phyloP scores from a whole-genome alignment of 371 early-diverging fungal genomes.

The Mortierella sp. region DNA sequence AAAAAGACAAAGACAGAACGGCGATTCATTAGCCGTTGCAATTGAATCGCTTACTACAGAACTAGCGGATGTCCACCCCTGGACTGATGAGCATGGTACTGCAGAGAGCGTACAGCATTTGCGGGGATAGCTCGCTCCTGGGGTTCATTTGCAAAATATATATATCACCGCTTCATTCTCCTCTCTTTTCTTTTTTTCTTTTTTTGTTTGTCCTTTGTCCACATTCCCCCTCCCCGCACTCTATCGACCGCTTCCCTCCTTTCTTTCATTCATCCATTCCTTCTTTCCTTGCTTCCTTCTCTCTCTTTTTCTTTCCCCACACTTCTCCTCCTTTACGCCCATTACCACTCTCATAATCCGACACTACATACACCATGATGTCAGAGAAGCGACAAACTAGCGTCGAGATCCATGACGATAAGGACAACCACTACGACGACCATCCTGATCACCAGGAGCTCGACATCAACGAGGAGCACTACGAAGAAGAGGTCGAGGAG shows the following conservation, averaged over 20 bases:
- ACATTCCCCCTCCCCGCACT: constrained; percentile 26
- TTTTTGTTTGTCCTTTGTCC: constrained; percentile 15
- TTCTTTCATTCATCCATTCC: neutral
- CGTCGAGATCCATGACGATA: constrained; percentile 27
- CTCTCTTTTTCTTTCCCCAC: neutral
- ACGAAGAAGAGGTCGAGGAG: constrained; percentile 15
- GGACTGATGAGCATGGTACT: neutral
- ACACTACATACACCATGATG: constrained; percentile 2
- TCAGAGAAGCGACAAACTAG: constrained; percentile 19
- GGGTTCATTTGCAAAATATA: constrained; percentile 2
- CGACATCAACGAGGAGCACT: constrained; percentile 31
- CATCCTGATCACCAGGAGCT: neutral
- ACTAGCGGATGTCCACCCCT: constrained; percentile 9
- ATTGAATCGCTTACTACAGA: neutral
- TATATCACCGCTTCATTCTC: constrained; percentile 9
- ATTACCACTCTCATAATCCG: neutral
- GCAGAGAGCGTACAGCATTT: neutral
- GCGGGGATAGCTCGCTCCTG: neutral
- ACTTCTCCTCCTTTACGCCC: neutral
- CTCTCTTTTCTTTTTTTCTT: constrained; percentile 3
- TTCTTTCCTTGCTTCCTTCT: neutral
- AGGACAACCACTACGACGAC: constrained; percentile 8
- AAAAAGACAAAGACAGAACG: neutral
- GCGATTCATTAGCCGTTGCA: neutral
- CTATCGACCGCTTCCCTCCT: constrained; percentile 15